A percentile compares a stretch with the other conserved stretches of the same genome.
Evolutionary conservation across 2,329 filamentous ascomycete species (phyloP).

Genomic region (Pyricularia grisea): DNA sequence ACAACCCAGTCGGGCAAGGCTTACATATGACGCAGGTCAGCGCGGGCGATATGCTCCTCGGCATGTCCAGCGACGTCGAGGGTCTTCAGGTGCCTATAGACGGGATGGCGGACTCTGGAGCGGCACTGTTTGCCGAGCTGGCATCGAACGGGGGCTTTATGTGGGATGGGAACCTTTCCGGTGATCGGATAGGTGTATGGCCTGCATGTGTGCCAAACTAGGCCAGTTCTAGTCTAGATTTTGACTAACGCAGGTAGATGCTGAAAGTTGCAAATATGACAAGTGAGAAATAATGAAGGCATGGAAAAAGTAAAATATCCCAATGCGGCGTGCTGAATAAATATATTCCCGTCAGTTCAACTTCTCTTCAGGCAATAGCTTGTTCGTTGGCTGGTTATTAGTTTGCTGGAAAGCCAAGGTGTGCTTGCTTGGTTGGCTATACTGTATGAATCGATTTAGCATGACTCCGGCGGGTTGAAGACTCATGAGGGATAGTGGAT

Average conservation of each 20-base stretch:
- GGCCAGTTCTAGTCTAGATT: background rate
- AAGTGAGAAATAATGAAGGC: background rate
- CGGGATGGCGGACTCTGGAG: background rate
- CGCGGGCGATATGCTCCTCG: background rate
- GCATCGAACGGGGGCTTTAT: background rate
- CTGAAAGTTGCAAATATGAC: background rate
- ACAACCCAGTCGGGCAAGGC: background rate
- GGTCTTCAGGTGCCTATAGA: background rate
- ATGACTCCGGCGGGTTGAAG: background rate
- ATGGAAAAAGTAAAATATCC: background rate
- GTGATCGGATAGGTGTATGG: background rate
- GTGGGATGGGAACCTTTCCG: background rate
- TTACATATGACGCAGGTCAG: background rate
- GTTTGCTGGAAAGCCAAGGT: background rate
- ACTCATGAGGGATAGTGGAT: background rate
- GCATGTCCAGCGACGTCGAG: background rate
- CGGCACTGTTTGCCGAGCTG: background rate
- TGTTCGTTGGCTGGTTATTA: background rate
- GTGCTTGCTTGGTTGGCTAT: no score
- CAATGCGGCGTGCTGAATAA: background rate
- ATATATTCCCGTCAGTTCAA: background rate
- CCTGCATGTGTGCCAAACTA: background rate
- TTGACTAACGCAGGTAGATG: background rate
- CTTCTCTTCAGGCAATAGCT: background rate
- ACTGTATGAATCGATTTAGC: background rate